A percentile compares a stretch with the other conserved stretches of the same genome.
phyloP scores from a whole-genome alignment of 148 eudicot genomes.

The Rhododendron simsii region DNA sequence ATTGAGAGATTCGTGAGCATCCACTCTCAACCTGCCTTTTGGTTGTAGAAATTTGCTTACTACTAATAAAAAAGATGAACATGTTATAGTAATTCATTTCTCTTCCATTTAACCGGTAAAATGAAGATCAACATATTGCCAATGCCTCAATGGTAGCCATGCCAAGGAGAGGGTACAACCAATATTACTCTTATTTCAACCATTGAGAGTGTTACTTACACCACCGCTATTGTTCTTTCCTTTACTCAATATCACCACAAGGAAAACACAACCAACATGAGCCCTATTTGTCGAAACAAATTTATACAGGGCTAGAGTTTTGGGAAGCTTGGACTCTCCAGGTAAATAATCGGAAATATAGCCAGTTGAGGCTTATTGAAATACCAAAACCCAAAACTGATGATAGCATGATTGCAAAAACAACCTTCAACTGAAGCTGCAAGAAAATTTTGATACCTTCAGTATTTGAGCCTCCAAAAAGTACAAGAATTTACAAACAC shows the following conservation, averaged over 20 bases:
- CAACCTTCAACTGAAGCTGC: slow-evolving; percentile 68
- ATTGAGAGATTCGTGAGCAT: not conserved
- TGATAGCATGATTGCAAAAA: slow-evolving; percentile 58
- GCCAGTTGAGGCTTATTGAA: slow-evolving; percentile 51
- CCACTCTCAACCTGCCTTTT: too few species aligned
- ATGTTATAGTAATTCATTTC: not conserved
- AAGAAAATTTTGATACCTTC: not conserved
- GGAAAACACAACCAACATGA: not conserved
- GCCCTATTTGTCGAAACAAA: not conserved
- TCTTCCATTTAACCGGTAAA: not conserved
- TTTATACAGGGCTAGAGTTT: slow-evolving; percentile 32
- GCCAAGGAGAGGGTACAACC: not conserved
- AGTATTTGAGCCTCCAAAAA: not conserved
- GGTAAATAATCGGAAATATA: slow-evolving; percentile 46
- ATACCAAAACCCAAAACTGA: slow-evolving; percentile 62
- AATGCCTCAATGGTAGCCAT: not conserved
- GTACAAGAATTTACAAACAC: not conserved
- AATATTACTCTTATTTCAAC: not conserved
- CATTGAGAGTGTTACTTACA: not conserved
- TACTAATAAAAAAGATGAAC: not conserved
- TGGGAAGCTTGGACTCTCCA: slow-evolving; percentile 55
- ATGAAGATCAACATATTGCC: not conserved
- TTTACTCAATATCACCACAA: not conserved
- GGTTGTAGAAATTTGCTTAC: not conserved
- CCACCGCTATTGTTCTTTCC: not conserved